Evolutionary conservation across 805 yeast genomes (phyloP), one percentile per base, ranked within the genome.

Genomic region (Lachancea mirantina): DNA sequence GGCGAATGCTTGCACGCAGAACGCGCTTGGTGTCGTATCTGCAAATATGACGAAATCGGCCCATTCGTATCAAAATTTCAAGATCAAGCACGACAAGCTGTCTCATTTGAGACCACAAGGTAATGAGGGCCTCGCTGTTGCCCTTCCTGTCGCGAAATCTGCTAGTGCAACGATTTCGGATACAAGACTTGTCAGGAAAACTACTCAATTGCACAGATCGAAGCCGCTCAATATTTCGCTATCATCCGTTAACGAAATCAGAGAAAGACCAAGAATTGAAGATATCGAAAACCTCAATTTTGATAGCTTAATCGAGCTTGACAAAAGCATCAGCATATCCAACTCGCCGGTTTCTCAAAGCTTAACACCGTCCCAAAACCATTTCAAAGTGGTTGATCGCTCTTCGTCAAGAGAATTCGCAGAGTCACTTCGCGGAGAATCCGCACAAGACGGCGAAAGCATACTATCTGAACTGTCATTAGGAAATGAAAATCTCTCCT

Each of bases 281-380:
- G 47, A 48, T 13, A 41, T 55, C 8, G 54, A 50, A 26, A 36
- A 41, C 3, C 26, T 51, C 21, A 43, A 46, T 30, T 49, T 40
- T 32, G 49, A 51, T 11, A 46, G 47, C 18, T 29, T 55, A n/a
- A 23, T 52, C 7, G 47, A 45, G 30, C 28, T 53, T 14, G 53
- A 53, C 28, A 38, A 39, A 18, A 39, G 41, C 15, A 49, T 54
- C 3, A 36, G 41, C 20, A 42, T 52, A 31, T 28, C 36, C 15
- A 30, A n/a, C 14, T 24, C 33, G 5, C 33, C 33, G n/a, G 17
- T 24, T 9, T 25, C 23, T 6, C 19, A 22, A 14, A 17, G 23
- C 23, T 16, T 16, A 17, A 10, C 32, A 3, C 36, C 43, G 6
- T 19, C 18, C 17, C 25, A 31, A 13, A 32, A 39, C 25, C 32